Conservation (phyloP, 1,139 yeast genomes). For the Oligophagozyma castellii region DNA sequence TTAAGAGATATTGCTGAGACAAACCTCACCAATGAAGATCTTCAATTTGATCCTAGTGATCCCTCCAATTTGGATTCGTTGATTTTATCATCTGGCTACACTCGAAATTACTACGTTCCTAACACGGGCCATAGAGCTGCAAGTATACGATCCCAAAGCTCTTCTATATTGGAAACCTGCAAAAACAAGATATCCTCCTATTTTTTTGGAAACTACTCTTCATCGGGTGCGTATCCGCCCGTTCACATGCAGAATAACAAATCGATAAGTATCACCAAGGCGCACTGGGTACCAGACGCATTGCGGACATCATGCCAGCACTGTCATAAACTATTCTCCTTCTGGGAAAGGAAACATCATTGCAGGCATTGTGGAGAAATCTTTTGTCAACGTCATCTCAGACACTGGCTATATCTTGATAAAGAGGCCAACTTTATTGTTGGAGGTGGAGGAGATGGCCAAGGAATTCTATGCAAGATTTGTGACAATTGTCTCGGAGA, state of each 20-base stretch:
- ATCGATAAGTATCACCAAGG: constrained; percentile 36
- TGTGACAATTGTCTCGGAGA: constrained; percentile 64
- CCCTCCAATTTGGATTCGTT: background rate
- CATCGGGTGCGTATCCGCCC: too few species aligned
- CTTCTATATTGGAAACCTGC: constrained; percentile 3
- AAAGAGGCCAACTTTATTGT: constrained; percentile 58
- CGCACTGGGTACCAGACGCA: constrained; percentile 73
- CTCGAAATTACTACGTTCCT: constrained; percentile 2
- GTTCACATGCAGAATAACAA: constrained; percentile 1
- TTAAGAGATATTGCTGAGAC: constrained; percentile 41
- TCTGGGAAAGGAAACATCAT: constrained; percentile 82
- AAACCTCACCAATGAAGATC: constrained; percentile 27
- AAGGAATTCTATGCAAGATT: constrained; percentile 62
- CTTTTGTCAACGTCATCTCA: constrained; percentile 57
- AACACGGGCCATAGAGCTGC: constrained; percentile 1
- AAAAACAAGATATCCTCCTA: constrained; percentile 3
- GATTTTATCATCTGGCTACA: background rate
- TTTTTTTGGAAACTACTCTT: constrained; percentile 3
- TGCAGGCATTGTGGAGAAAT: constrained; percentile 91
- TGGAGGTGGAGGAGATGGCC: constrained; percentile 46
- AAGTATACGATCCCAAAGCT: constrained; percentile 3
- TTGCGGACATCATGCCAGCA: constrained; percentile 49
- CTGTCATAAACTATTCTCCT: constrained; percentile 54
- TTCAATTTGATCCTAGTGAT: constrained; percentile 4
- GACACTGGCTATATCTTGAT: constrained; percentile 41